phyloP scores from a whole-genome alignment of 805 yeast genomes.

The Ogataea chonburiensis region DNA sequence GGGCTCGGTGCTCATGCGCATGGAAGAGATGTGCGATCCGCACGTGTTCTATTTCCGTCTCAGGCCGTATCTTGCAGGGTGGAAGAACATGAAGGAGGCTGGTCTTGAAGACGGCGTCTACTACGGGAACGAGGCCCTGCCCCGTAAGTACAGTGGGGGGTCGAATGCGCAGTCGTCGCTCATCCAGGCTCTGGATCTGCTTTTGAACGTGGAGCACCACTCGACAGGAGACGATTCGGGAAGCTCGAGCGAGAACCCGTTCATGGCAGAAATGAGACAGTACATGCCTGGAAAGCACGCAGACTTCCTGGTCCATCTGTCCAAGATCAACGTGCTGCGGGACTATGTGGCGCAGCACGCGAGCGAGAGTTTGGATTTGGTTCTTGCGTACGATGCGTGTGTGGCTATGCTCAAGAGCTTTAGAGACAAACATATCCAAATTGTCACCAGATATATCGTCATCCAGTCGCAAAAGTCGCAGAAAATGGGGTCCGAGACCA shows the following conservation, averaged over 20 bases:
- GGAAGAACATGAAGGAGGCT: constrained; percentile 86
- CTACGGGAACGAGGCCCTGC: constrained; percentile 64
- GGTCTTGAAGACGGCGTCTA: constrained; percentile 76
- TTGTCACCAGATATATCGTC: constrained; percentile 83
- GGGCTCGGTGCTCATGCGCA: constrained; percentile 69
- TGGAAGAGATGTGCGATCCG: constrained; percentile 96
- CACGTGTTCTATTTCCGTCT: constrained; percentile 83
- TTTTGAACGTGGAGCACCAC: constrained; percentile 72
- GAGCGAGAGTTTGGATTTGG: constrained; percentile 50
- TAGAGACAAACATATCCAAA: constrained; percentile 90
- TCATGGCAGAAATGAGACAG: constrained; percentile 77
- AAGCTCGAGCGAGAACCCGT: constrained; percentile 37
- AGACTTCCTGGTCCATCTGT: constrained; percentile 63
- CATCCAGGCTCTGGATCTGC: constrained; percentile 80
- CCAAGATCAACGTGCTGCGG: constrained; percentile 56
- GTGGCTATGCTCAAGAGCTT: constrained; percentile 84
- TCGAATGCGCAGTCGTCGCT: constrained; percentile 91
- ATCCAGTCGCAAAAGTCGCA: constrained; percentile 66
- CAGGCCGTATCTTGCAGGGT: constrained; percentile 90
- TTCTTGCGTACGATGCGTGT: constrained; percentile 81
- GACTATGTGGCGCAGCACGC: constrained; percentile 54
- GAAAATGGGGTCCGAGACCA: constrained; percentile 46
- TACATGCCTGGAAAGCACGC: constrained; percentile 92
- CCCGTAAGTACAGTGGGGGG: constrained; percentile 75
- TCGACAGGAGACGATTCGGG: constrained; percentile 55